Base-by-base conservation (phyloP, 2,329 filamentous ascomycete species). In the Cladosporium cucumerinum region DNA sequence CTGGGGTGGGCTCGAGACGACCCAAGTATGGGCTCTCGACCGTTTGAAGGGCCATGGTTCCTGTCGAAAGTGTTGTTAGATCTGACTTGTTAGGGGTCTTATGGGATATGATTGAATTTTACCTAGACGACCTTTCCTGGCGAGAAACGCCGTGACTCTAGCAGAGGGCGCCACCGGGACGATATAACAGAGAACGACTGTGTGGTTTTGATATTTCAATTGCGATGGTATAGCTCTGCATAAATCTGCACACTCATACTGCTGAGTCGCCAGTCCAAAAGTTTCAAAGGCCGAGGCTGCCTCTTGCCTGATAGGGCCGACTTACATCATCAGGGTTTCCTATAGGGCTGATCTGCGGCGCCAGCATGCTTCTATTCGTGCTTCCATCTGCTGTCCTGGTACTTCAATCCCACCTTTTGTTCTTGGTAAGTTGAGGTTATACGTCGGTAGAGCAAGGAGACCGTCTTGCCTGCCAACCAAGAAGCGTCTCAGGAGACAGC, bases 121-220 rank as follows among this genome's bases (percentile, higher is more conserved):
- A 36, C 74, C 70, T 63, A 79, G 67, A 62, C 76, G 77, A 63
- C 81, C 81, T 69, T 81, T 82, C 68, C 80, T 78, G 67, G 82
- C 77, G 49, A 86, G 79, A 69, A 82, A 81, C 69, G 82, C 82
- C 72, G 82, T 72, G 62, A 85, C 75, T 67, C 82, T 80, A 25
- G 82, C 76, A 68, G 84, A 85, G 65, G 81, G 82, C 74, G 82
- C 81, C 82, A 84, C 72, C 52, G 21, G 28, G 30, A 39, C 46
- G 58, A 36, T 28, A 1, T 16, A 12, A 4, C 4, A 36, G 58
- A 32, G 14, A 5, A 8, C 0, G 25, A 14, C 7, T n/a, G 4
- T 51, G 43, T 34, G 18, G 46, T 21, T 11, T 18, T n/a, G 16
- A 7, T 28, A 28, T 18, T 18, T 0, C 7, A 4, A 12, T 32